These are phyloP conservation scores for Vanrija sp. DNA, from an alignment of 1,284 basidiomycete species.

Conservation along the genomic window DNA sequence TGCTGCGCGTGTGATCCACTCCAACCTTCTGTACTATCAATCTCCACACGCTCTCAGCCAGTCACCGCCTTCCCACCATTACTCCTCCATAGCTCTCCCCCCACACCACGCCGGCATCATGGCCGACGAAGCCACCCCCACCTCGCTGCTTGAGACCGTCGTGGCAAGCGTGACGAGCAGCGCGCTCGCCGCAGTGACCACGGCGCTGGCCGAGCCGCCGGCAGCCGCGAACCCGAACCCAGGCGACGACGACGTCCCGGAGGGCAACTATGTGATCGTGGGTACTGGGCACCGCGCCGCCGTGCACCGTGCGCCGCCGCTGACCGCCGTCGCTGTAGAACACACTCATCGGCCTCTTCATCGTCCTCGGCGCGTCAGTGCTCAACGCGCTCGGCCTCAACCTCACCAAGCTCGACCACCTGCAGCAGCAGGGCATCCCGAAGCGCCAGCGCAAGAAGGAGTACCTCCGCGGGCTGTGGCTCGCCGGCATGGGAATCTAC, in stretches of 20 bases:
- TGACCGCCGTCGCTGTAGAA: constrained; percentile 29
- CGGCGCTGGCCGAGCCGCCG: neutral
- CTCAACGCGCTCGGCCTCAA: constrained; percentile 50
- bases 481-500: constrained; percentile 48
- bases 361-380: constrained; percentile 42
- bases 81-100: neutral
- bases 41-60: too few relatives aligned
- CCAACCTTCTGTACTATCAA: too few relatives aligned
- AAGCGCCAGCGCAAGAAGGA: constrained; percentile 39
- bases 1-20: too few relatives aligned
- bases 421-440: constrained; percentile 40
- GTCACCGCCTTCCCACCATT: neutral
- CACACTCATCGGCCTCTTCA: constrained; percentile 48
- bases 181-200: constrained; percentile 12
- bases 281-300: neutral
- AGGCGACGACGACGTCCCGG: constrained; percentile 8
- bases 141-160: neutral
- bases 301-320: neutral
- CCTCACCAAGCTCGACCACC: constrained; percentile 49
- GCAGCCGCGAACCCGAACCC: neutral
- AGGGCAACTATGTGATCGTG: constrained; percentile 27
- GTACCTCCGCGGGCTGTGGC: constrained; percentile 46
- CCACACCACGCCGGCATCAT: neutral
- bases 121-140: neutral
- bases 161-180: constrained; percentile 6